These are phyloP conservation scores for Gautieria morchelliformis DNA, from an alignment of 768 basidiomycete species.

Conservation along the genomic window DNA sequence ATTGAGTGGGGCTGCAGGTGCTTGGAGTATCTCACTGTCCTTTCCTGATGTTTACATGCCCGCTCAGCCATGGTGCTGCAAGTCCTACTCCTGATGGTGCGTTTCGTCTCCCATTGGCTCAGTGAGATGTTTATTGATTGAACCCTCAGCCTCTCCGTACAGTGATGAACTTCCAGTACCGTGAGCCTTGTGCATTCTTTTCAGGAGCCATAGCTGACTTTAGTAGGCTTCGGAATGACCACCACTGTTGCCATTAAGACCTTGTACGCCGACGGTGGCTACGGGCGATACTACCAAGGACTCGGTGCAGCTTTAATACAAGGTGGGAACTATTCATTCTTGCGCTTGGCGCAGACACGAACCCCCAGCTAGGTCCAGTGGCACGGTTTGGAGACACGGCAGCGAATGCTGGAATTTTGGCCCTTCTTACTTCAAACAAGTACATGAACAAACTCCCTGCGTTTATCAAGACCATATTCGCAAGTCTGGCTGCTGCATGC, in stretches of 20 bases:
- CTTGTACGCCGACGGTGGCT: slow-evolving; percentile 72
- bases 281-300: slow-evolving; percentile 81
- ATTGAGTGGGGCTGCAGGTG: slow-evolving; percentile 78
- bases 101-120: not conserved
- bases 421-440: slow-evolving; percentile 67
- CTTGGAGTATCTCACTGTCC: slow-evolving; percentile 7
- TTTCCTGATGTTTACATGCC: slow-evolving; percentile 9
- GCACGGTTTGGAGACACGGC: slow-evolving; percentile 88
- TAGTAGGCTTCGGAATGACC: slow-evolving; percentile 56
- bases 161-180: slow-evolving; percentile 95
- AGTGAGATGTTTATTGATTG: slow-evolving; percentile 3
- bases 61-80: slow-evolving; percentile 83
- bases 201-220: not conserved
- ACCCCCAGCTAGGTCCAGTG: slow-evolving; percentile 24
- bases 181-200: slow-evolving; percentile 15
- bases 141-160: slow-evolving; percentile 71
- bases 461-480: slow-evolving; percentile 69
- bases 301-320: slow-evolving; percentile 78
- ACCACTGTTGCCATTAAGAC: slow-evolving; percentile 54
- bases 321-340: slow-evolving; percentile 26
- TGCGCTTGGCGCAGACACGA: not conserved
- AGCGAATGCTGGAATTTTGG: slow-evolving; percentile 86
- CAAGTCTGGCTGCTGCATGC: slow-evolving; percentile 64
- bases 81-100: slow-evolving; percentile 76
- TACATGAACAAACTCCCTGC: slow-evolving; percentile 56